A percentile compares a stretch with the other conserved stretches of the same genome.
Evolutionary conservation across 495 filamentous ascomycete species (phyloP).

Genomic region (Penicillium bovifimosum): DNA sequence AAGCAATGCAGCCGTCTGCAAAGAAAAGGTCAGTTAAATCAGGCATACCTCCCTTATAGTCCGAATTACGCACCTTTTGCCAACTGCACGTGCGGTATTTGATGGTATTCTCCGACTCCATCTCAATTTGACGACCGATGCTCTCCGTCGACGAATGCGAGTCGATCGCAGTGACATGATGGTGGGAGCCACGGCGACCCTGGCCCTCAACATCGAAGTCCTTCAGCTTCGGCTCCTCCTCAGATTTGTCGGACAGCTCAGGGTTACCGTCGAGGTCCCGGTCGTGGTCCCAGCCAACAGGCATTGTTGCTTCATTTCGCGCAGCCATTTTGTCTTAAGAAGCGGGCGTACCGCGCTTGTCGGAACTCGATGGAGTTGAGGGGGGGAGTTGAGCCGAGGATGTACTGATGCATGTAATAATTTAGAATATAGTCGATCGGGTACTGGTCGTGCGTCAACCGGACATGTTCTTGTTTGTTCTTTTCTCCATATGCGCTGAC

Average conservation of each 20-base stretch:
- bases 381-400: constrained; percentile 17
- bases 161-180: constrained; percentile 18
- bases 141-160: constrained; percentile 35
- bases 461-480: neutral
- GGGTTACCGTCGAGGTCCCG: constrained; percentile 16
- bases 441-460: neutral
- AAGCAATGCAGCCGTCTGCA: constrained; percentile 73
- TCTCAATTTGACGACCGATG: constrained; percentile 67
- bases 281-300: constrained; percentile 10
- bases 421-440: neutral
- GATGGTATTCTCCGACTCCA: constrained; percentile 74
- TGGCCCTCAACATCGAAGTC: constrained; percentile 32
- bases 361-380: constrained; percentile 30
- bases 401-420: constrained; percentile 38
- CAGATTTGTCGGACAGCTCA: constrained; percentile 23
- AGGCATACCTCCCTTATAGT: neutral
- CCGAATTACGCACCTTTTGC: constrained; percentile 59
- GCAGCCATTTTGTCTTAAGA: constrained; percentile 37
- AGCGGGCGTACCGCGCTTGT: constrained; percentile 37
- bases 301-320: constrained; percentile 20
- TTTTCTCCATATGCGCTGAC: neutral
- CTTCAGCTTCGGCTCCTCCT: constrained; percentile 27
- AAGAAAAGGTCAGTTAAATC: constrained; percentile 2
- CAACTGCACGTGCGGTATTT: constrained; percentile 87
- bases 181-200: constrained; percentile 15